Conservation (phyloP, 1,284 basidiomycete species). For the Cryptococcus sp. region DNA sequence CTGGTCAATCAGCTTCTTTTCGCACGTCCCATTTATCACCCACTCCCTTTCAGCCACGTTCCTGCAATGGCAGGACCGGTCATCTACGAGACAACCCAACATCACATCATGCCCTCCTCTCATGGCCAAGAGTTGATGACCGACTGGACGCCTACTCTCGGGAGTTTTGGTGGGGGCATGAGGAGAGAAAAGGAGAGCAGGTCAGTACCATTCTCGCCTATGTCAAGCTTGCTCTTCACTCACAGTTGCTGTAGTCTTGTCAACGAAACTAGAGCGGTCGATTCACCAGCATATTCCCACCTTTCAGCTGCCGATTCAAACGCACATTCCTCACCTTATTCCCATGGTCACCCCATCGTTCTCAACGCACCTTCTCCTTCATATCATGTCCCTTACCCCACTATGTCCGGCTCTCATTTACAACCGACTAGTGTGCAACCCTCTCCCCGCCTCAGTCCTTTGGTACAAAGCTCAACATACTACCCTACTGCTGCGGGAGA, state of each 20-base stretch:
- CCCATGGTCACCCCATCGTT: conserved; percentile 19
- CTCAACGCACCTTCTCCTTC: conserved; percentile 12
- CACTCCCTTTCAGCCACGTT: conserved; percentile 10
- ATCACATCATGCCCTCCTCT: conserved; percentile 14
- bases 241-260: conserved; percentile 5
- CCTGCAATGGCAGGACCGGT: conserved; percentile 23
- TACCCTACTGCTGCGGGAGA: conserved; percentile 23
- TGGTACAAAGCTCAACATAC: conserved; percentile 17
- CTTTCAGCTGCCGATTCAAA: conserved; percentile 15
- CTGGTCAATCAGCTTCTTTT: no score
- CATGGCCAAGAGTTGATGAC: conserved; percentile 26
- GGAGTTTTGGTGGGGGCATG: conserved; percentile 17
- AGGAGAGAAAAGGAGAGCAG: conserved; percentile 18
- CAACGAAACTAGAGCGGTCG: conserved; percentile 14
- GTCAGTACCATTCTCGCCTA: conserved; percentile 8
- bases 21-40: conserved; percentile 1
- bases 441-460: conserved; percentile 15
- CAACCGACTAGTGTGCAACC: conserved; percentile 19
- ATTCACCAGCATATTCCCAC: conserved; percentile 30
- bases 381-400: conserved; percentile 19
- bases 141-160: conserved; percentile 24
- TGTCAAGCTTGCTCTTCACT: background rate
- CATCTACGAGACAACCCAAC: conserved; percentile 18
- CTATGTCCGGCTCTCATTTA: conserved; percentile 22
- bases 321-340: conserved; percentile 18